Evolutionary conservation across 2,329 filamentous ascomycete genomes (phyloP).

Genomic region (Neonectria punicea): DNA sequence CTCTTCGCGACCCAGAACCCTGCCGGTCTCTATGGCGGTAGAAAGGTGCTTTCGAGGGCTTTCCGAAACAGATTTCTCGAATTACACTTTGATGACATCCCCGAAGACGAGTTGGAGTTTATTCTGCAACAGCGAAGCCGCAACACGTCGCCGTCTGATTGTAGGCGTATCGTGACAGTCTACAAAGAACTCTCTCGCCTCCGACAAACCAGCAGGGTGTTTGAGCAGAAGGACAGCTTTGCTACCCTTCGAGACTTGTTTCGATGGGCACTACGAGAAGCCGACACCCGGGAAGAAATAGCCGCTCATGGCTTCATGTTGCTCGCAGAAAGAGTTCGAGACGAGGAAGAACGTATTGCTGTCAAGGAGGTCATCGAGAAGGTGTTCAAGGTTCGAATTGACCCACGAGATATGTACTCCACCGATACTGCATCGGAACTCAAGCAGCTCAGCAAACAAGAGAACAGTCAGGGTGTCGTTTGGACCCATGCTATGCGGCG

Average conservation of each 20-base stretch:
- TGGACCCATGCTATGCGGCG: constrained; percentile 97
- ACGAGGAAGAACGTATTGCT: constrained; percentile 83
- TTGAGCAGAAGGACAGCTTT: constrained; percentile 97
- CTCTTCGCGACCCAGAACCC: constrained; percentile 98
- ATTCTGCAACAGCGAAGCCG: constrained; percentile 91
- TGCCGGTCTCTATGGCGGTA: constrained; percentile 91
- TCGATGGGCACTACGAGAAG: constrained; percentile 88
- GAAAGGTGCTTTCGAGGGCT: constrained; percentile 91
- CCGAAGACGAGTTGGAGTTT: constrained; percentile 89
- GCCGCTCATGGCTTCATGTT: constrained; percentile 96
- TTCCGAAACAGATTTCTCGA: constrained; percentile 98
- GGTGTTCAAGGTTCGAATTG: constrained; percentile 87
- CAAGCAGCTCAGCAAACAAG: constrained; percentile 55
- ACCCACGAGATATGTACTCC: constrained; percentile 79
- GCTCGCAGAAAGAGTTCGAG: constrained; percentile 92
- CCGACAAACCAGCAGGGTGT: constrained; percentile 88
- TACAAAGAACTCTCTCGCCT: constrained; percentile 93
- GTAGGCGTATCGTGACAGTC: constrained; percentile 88
- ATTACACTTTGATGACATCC: constrained; percentile 97
- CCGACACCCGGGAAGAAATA: constrained; percentile 87
- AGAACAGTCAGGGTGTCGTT: constrained; percentile 75
- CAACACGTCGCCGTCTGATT: constrained; percentile 89
- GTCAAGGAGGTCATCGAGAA: constrained; percentile 91
- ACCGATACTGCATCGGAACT: constrained; percentile 66
- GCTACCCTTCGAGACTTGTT: constrained; percentile 96